Conservation (phyloP, 2,329 filamentous ascomycete genomes). For the Penicillium glabrum region DNA sequence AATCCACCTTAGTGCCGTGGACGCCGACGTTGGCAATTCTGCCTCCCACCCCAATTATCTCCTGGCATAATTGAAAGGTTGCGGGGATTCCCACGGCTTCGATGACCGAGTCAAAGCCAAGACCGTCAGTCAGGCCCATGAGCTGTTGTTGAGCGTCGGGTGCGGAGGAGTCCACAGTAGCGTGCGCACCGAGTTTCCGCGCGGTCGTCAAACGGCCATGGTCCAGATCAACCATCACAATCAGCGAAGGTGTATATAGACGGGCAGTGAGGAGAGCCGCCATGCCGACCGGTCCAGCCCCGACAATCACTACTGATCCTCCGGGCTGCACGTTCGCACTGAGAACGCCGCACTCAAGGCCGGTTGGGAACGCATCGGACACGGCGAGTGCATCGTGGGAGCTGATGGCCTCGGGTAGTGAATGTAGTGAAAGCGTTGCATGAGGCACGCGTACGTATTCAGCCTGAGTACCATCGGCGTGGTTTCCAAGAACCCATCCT, state of each 20-base stretch:
- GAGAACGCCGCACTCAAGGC: slow-evolving; percentile 55
- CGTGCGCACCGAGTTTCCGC: slow-evolving; percentile 50
- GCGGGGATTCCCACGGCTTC: slow-evolving; percentile 58
- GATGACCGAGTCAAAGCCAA: slow-evolving; percentile 58
- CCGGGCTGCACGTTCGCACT: slow-evolving; percentile 55
- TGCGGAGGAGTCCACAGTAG: slow-evolving; percentile 42
- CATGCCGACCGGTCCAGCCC: slow-evolving; percentile 58
- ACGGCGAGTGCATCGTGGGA: slow-evolving; percentile 50
- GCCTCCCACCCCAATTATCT: slow-evolving; percentile 55
- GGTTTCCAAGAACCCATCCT: slow-evolving; percentile 57
- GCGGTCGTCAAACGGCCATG: slow-evolving; percentile 49
- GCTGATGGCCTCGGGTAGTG: slow-evolving; percentile 44
- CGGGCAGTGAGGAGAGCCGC: slow-evolving; percentile 55
- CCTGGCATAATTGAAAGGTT: slow-evolving; percentile 56
- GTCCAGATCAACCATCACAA: slow-evolving; percentile 56
- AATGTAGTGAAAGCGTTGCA: slow-evolving; percentile 51
- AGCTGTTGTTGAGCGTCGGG: slow-evolving; percentile 41
- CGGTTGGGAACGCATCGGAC: slow-evolving; percentile 59
- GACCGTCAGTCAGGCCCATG: slow-evolving; percentile 48
- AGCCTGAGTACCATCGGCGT: slow-evolving; percentile 56
- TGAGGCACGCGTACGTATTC: slow-evolving; percentile 56
- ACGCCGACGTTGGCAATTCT: slow-evolving; percentile 60
- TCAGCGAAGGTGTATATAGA: slow-evolving; percentile 53
- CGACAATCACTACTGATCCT: slow-evolving; percentile 54
- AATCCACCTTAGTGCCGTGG: slow-evolving; percentile 53